Conservation (phyloP, 176 grass and related monocot species). For the Triticum dicoccoides region DNA sequence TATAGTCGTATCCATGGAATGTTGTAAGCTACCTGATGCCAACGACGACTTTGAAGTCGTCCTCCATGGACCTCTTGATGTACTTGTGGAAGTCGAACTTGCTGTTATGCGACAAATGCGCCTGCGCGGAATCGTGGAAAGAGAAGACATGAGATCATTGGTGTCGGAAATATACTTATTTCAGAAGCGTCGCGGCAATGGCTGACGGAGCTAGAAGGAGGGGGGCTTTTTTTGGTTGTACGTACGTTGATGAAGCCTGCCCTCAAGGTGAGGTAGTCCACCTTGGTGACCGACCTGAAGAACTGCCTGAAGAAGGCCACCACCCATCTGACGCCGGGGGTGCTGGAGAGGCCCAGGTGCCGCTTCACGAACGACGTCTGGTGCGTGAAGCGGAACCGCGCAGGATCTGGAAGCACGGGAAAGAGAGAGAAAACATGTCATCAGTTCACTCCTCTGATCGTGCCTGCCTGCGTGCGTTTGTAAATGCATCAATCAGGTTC, state of each 20-base stretch:
- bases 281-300: conserved; percentile 74
- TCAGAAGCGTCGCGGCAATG: neutral
- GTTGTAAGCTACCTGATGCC: conserved; percentile 51
- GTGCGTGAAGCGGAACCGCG: conserved; percentile 73
- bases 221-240: neutral
- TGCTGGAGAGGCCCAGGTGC: conserved; percentile 52
- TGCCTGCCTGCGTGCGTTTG: neutral
- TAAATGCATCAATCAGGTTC: neutral
- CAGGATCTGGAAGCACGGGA: conserved; percentile 51
- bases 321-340: conserved; percentile 54
- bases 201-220: neutral
- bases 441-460: neutral
- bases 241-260: conserved; percentile 90
- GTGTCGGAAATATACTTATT: neutral
- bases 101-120: conserved; percentile 53
- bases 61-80: conserved; percentile 86
- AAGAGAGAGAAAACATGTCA: neutral
- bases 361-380: conserved; percentile 77
- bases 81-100: conserved; percentile 91
- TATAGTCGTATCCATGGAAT: neutral
- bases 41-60: conserved; percentile 89
- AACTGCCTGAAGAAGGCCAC: conserved; percentile 90
- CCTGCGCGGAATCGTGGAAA: conserved; percentile 23
- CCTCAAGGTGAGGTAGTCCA: conserved; percentile 84
- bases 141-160: neutral